Evolutionary conservation across 176 grass and related monocot species (phyloP).

Genomic region (Musa acuminata): DNA sequence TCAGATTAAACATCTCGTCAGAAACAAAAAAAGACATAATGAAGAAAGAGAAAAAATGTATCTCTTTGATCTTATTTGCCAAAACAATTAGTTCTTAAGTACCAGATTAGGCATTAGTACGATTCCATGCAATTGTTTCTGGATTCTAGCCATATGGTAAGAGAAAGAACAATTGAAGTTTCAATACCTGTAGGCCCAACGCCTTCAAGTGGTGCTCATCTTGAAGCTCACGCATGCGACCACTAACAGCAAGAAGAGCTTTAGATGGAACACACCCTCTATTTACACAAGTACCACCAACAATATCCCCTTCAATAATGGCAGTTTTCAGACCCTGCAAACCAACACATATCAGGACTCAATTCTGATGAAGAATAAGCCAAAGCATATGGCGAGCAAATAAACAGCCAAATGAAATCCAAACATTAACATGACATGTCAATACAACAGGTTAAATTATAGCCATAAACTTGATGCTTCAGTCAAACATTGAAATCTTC

Average conservation of each 20-base stretch:
- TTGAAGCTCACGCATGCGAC: conserved; percentile 86
- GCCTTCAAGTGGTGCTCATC: conserved; percentile 92
- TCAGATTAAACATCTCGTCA: neutral
- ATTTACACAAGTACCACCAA: conserved; percentile 92
- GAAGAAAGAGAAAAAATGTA: neutral
- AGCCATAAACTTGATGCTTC: neutral
- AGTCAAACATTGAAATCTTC: neutral
- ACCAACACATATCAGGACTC: neutral
- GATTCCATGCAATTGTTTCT: no score
- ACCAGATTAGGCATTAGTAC: no score
- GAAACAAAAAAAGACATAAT: neutral
- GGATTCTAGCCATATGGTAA: no score
- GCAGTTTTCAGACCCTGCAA: conserved; percentile 87
- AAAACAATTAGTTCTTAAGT: no score
- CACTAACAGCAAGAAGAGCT: conserved; percentile 92
- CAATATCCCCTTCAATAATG: conserved; percentile 89
- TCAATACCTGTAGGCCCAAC: conserved; percentile 71
- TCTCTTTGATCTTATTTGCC: neutral
- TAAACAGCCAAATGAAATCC: neutral
- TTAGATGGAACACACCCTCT: conserved; percentile 91
- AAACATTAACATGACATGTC: neutral
- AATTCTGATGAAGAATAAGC: no score
- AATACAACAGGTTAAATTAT: neutral
- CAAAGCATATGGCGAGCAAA: neutral
- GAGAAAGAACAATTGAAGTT: neutral